Conservation (phyloP, 2,329 filamentous ascomycete species). For the Cyphellophora attinorum region DNA sequence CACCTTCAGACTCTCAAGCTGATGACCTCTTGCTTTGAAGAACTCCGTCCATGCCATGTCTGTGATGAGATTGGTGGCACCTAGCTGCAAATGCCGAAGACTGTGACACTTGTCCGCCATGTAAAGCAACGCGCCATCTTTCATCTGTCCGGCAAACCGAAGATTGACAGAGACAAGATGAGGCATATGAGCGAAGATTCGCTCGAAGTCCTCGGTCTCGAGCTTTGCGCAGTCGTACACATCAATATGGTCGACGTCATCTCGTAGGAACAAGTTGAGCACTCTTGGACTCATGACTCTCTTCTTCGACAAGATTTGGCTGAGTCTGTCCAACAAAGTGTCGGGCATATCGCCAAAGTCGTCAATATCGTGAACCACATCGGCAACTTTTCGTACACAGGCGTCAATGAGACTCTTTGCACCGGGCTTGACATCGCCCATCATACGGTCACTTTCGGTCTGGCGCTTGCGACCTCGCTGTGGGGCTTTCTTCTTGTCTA, state of each 20-base stretch:
- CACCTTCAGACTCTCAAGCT: conserved; percentile 62
- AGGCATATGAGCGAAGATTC: conserved; percentile 68
- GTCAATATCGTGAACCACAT: conserved; percentile 54
- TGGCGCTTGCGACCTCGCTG: conserved; percentile 60
- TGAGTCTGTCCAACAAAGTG: conserved; percentile 45
- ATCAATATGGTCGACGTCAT: conserved; percentile 45
- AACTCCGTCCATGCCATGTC: conserved; percentile 65
- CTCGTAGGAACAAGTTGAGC: conserved; percentile 37
- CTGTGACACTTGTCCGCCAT: conserved; percentile 61
- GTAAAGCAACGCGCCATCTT: conserved; percentile 73
- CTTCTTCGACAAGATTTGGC: conserved; percentile 56
- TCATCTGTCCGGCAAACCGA: conserved; percentile 83
- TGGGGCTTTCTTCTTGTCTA: conserved; percentile 45
- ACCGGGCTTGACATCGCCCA: conserved; percentile 49
- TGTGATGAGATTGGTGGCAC: conserved; percentile 74
- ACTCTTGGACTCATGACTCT: conserved; percentile 43
- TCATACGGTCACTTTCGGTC: conserved; percentile 72
- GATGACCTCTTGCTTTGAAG: conserved; percentile 54
- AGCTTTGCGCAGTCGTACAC: conserved; percentile 59
- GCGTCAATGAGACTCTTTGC: conserved; percentile 39
- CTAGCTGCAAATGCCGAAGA: conserved; percentile 66
- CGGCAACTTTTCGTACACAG: conserved; percentile 53
- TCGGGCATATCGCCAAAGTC: conserved; percentile 55
- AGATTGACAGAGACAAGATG: conserved; percentile 62
- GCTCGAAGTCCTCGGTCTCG: conserved; percentile 63